These are phyloP conservation scores for Arachis monticola DNA, from an alignment of 331 rosid species.

Conservation along the genomic window DNA sequence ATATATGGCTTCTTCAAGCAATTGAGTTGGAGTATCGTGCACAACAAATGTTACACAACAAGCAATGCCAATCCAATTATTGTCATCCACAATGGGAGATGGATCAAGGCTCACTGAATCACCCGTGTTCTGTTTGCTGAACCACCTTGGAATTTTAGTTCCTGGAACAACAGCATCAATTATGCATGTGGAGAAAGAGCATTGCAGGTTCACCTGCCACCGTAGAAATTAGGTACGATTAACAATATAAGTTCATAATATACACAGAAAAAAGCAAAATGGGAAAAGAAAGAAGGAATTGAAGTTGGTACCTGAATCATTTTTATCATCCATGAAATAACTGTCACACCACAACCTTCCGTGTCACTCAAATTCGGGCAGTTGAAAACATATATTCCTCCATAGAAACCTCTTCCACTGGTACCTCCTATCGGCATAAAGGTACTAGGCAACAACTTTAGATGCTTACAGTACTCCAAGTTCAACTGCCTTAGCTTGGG, in stretches of 20 bases:
- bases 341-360: neutral
- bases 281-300: neutral
- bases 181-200: neutral
- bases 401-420: too few species aligned
- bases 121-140: neutral
- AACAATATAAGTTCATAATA: neutral
- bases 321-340: neutral
- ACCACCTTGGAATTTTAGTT: conserved; percentile 13
- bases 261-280: neutral
- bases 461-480: neutral
- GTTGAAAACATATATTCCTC: neutral
- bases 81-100: neutral
- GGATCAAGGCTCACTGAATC: neutral
- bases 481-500: neutral
- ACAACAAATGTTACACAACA: neutral
- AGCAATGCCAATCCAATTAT: conserved; percentile 27
- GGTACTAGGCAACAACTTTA: neutral
- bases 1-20: neutral
- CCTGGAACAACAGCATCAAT: conserved; percentile 4
- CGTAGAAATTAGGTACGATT: neutral
- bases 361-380: neutral
- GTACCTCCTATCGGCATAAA: too few species aligned
- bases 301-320: neutral
- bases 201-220: neutral
- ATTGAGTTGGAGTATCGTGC: neutral